Conservation (phyloP, 306 rosid species). For the Cucurbita ficifolia region DNA sequence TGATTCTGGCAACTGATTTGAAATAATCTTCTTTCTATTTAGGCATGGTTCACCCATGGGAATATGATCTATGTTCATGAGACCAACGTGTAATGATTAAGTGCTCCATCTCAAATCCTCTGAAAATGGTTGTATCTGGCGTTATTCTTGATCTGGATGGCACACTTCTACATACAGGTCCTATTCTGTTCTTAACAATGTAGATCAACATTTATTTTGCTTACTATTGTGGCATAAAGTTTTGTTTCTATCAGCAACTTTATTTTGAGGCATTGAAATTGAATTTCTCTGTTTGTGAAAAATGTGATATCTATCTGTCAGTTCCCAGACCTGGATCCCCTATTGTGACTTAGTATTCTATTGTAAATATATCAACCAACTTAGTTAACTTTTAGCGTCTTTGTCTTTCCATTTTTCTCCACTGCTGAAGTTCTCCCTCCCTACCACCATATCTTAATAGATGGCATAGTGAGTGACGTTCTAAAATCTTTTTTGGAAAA, state of each 20-base stretch:
- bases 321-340: neutral
- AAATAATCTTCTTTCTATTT: neutral
- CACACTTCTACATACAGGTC: slow-evolving; percentile 70
- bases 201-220: neutral
- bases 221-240: neutral
- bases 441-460: slow-evolving; percentile 15
- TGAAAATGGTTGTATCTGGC: slow-evolving; percentile 35
- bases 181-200: neutral
- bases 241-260: neutral
- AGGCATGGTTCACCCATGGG: neutral
- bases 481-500: slow-evolving; percentile 36
- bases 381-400: neutral
- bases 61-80: slow-evolving; percentile 2
- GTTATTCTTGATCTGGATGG: slow-evolving; percentile 91
- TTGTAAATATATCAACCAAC: neutral
- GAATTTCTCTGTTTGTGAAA: neutral
- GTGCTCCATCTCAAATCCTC: slow-evolving; percentile 12
- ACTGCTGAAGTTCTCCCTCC: neutral
- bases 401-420: neutral
- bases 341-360: neutral
- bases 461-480: slow-evolving; percentile 50
- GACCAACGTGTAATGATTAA: slow-evolving; percentile 10
- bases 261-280: neutral
- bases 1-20: neutral
- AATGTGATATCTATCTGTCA: neutral